phyloP scores from a whole-genome alignment of 305 asterid species.

The Rubia peregrina region DNA sequence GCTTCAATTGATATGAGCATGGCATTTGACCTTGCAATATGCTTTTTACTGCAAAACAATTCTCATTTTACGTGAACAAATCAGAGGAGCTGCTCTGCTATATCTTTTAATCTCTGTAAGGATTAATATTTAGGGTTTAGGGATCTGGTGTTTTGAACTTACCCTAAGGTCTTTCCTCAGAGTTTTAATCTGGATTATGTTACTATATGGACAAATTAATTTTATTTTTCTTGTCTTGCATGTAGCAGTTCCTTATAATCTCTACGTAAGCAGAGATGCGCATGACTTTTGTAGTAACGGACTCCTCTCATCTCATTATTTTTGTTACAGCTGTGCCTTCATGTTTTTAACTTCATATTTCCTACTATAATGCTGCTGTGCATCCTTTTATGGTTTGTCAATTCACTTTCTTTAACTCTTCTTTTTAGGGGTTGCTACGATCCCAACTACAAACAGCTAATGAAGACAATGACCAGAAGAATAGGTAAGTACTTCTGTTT shows the following conservation, averaged over 20 bases:
- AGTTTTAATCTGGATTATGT: not conserved
- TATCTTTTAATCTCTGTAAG: not conserved
- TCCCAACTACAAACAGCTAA: conserved; percentile 77
- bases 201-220: not conserved
- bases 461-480: conserved; percentile 80
- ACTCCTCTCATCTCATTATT: not conserved
- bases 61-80: not conserved
- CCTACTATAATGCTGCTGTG: not conserved
- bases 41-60: not conserved
- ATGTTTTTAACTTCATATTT: not conserved
- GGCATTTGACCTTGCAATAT: not conserved
- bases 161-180: not conserved
- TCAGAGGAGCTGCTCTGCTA: not conserved
- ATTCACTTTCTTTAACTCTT: conserved; percentile 10
- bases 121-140: not conserved
- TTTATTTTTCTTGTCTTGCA: not conserved
- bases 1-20: conserved; percentile 1
- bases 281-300: not conserved
- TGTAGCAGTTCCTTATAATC: not conserved
- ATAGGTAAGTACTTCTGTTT: conserved; percentile 41
- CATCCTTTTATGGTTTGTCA: not conserved
- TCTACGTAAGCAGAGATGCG: not conserved
- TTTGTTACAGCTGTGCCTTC: conserved; percentile 2
- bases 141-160: not conserved
- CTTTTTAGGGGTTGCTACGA: conserved; percentile 66